Evolutionary conservation across 148 eudicot genomes (phyloP), one percentile per base, ranked within the genome.

Genomic region (Fagopyrum esculentum): DNA sequence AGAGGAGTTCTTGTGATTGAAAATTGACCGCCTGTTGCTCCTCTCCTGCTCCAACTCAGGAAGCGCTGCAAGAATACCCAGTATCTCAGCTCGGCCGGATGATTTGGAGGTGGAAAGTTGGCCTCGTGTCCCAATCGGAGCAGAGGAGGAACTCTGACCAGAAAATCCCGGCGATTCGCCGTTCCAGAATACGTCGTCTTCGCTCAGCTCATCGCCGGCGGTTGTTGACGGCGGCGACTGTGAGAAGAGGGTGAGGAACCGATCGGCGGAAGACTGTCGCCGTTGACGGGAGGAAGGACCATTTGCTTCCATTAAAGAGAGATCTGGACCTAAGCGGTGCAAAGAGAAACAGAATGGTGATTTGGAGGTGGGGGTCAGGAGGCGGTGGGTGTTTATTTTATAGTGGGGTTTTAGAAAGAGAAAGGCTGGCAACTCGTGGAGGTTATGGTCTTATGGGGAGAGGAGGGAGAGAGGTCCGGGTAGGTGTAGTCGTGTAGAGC

Each of bases 51-150:
- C 80, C 2, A 57, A n/a, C 12, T 9, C 73, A 9, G 74, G 77
- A 52, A 78, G 70, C 45, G 81, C 81, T 2, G 81, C 81, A 3
- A 78, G 81, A 75, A 78, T 78, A 11, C 81, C 81, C 40, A 74
- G 73, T 40, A 50, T 78, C 30, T 73, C 80, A 12, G 26, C 44
- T 11, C 73, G 61, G 54, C 64, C 72, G 54, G 60, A 22, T 12
- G 57, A 50, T 50, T 19, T 73, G 75, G 48, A 6, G 1, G 56
- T 1, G 74, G 71, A 66, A 40, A n/a, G 69, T 43, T 29, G 13
- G 45, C 3, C 44, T 30, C 43, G 46, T 7, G 46, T 5, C 19
- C 71, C 71, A 8, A 9, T 45, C 9, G 71, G 9, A 19, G 0
- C 74, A 12, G 59, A 35, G 46, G 72, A 45, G 51, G 63, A 44